phyloP scores from a whole-genome alignment of 2,329 filamentous ascomycete genomes.

The Claviceps lovelessii region DNA sequence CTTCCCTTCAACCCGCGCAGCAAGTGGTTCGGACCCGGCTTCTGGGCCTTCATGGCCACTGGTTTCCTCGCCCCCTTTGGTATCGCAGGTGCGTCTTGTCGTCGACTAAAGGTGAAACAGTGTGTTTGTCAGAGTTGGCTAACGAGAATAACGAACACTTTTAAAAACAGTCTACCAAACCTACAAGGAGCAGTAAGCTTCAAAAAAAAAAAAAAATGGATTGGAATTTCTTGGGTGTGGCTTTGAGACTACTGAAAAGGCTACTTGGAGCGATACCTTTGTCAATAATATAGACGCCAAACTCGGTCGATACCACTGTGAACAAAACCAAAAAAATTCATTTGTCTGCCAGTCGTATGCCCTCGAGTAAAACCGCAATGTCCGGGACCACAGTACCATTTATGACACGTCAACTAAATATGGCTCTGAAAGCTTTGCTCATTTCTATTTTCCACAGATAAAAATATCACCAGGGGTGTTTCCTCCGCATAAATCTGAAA shows the following conservation, averaged over 20 bases:
- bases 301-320: constrained; percentile 14
- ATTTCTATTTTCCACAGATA: neutral
- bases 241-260: constrained; percentile 10
- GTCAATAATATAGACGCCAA: constrained; percentile 20
- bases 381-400: neutral
- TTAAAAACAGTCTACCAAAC: constrained; percentile 31
- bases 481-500: neutral
- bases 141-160: neutral
- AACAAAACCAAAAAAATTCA: constrained; percentile 8
- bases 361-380: neutral
- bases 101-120: neutral
- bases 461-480: neutral
- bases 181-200: constrained; percentile 25
- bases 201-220: neutral
- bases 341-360: constrained; percentile 7
- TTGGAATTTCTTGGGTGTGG: constrained; percentile 6
- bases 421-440: neutral
- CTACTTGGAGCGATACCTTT: constrained; percentile 14
- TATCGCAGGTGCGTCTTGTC: constrained; percentile 41
- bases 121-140: neutral
- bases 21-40: constrained; percentile 69
- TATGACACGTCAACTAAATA: neutral
- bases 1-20: constrained; percentile 93
- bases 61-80: constrained; percentile 49
- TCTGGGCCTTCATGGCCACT: constrained; percentile 54